phyloP scores from a whole-genome alignment of 176 grass and related monocot species.

The Rhynchospora pubera region DNA sequence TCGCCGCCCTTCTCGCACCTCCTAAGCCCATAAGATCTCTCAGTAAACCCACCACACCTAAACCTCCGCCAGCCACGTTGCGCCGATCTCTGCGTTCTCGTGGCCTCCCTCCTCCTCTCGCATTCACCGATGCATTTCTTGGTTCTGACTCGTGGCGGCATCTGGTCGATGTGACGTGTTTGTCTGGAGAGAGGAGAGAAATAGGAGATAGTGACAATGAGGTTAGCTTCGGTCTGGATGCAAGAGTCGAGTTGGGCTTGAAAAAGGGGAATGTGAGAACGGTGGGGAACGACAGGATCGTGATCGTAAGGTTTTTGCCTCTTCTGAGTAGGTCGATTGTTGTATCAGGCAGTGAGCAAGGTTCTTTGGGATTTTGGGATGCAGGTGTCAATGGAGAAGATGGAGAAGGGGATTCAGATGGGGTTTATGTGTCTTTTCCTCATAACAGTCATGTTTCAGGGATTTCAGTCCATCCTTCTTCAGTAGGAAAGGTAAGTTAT shows the following conservation, averaged over 20 bases:
- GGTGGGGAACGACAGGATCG: constrained; percentile 41
- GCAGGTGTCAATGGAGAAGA: constrained; percentile 30
- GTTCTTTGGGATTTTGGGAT: constrained; percentile 79
- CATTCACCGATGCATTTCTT: constrained; percentile 15
- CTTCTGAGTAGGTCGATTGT: constrained; percentile 45
- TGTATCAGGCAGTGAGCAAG: constrained; percentile 38
- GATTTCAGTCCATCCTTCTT: constrained; percentile 45
- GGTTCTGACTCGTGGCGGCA: background rate
- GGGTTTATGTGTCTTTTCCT: constrained; percentile 57
- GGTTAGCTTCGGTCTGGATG: background rate
- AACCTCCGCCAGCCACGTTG: background rate
- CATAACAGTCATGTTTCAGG: constrained; percentile 40
- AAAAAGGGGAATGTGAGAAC: constrained; percentile 33
- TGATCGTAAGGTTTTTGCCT: constrained; percentile 46
- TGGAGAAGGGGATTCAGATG: constrained; percentile 20
- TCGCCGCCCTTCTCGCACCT: constrained; percentile 38
- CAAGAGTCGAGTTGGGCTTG: constrained; percentile 38
- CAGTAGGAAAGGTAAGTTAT: constrained; percentile 37
- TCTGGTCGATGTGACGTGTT: background rate
- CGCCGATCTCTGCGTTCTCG: constrained; percentile 63
- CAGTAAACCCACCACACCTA: background rate
- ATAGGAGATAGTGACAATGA: background rate
- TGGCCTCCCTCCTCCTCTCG: constrained; percentile 30
- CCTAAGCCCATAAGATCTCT: constrained; percentile 1
- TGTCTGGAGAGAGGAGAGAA: background rate